Evolutionary conservation across 2,329 filamentous ascomycete genomes (phyloP).

Genomic region (Penicillium janthinellum): DNA sequence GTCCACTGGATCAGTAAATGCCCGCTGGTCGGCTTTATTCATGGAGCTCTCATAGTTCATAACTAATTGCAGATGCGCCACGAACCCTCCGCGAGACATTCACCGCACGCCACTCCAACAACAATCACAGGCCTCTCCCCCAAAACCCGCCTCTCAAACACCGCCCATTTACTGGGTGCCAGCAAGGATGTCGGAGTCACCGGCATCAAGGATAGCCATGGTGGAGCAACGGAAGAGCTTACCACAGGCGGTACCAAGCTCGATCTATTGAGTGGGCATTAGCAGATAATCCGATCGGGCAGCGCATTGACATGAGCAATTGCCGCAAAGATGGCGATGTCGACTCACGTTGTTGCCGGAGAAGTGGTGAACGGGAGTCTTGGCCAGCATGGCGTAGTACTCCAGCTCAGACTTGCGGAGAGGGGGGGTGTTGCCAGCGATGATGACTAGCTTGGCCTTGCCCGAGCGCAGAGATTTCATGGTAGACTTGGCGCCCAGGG

Average conservation of each 20-base stretch:
- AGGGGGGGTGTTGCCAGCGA: constrained; percentile 92
- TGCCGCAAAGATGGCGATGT: background rate
- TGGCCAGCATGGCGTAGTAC: constrained; percentile 89
- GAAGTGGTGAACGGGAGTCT: constrained; percentile 97
- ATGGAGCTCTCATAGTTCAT: constrained; percentile 9
- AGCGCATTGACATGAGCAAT: background rate
- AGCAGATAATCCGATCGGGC: constrained; percentile 45
- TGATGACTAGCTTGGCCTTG: constrained; percentile 99
- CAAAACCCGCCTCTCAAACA: constrained; percentile 1
- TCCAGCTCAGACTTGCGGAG: constrained; percentile 97
- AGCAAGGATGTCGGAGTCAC: constrained; percentile 94
- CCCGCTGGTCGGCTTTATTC: constrained; percentile 2
- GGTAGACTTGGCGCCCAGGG: constrained; percentile 83
- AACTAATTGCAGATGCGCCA: constrained; percentile 8
- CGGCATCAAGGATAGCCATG: constrained; percentile 94
- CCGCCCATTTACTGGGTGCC: constrained; percentile 17
- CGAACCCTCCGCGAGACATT: constrained; percentile 5
- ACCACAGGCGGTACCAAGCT: constrained; percentile 96
- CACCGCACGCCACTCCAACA: constrained; percentile 9
- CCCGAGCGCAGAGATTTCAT: constrained; percentile 88
- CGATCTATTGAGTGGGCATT: constrained; percentile 72
- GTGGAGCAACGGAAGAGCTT: constrained; percentile 98
- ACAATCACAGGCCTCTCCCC: constrained; percentile 6
- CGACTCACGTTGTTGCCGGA: constrained; percentile 95
- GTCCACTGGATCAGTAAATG: constrained; percentile 10